Evolutionary conservation across 148 eudicot genomes (phyloP).

Genomic region (Pouteria glomerata): DNA sequence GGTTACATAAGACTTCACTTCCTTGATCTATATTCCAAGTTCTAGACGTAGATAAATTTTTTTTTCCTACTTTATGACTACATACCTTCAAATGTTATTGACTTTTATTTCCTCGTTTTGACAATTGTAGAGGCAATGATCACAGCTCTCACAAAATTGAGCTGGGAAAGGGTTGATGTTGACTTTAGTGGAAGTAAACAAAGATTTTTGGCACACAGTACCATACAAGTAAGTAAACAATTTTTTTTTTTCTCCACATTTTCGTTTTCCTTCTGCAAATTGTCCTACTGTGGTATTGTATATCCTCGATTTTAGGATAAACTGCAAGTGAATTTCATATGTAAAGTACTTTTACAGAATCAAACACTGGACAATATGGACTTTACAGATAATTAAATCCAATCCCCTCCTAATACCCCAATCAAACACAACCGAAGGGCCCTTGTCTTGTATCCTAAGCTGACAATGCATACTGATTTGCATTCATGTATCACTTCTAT

Average conservation of each 20-base stretch:
- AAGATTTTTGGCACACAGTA: slow-evolving; percentile 65
- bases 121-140: slow-evolving; percentile 57
- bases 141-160: slow-evolving; percentile 51
- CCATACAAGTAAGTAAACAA: slow-evolving; percentile 93
- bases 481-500: too few relatives aligned
- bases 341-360: too few relatives aligned
- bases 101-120: neutral
- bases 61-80: neutral
- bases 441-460: too few relatives aligned
- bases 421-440: too few relatives aligned
- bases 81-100: neutral
- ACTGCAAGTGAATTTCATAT: too few relatives aligned
- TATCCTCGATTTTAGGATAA: too few relatives aligned
- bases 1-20: neutral
- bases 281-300: too few relatives aligned
- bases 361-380: too few relatives aligned
- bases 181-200: slow-evolving; percentile 72
- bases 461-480: too few relatives aligned
- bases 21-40: neutral
- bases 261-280: too few relatives aligned
- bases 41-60: neutral
- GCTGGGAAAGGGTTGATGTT: slow-evolving; percentile 91
- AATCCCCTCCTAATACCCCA: too few relatives aligned
- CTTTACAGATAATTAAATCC: too few relatives aligned
- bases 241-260: neutral